A percentile compares a stretch with the other conserved stretches of the same genome.
These are phyloP conservation scores for Fusarium sp. DNA, from an alignment of 2,329 filamentous ascomycete species.

Conservation along the genomic window DNA sequence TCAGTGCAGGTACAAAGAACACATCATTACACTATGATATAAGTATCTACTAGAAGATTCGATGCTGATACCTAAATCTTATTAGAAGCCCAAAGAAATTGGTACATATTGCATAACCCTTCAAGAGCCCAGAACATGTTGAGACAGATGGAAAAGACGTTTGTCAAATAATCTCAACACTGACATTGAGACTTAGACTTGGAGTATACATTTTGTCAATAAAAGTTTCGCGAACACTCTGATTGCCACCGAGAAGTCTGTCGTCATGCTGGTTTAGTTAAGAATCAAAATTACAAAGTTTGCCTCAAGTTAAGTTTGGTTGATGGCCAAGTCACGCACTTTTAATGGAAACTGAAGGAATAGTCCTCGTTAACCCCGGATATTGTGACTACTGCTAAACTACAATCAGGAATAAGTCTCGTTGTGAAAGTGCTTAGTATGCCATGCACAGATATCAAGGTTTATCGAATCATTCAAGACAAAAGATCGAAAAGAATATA, in stretches of 20 bases:
- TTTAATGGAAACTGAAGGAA: too few species aligned
- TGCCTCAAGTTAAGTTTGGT: neutral
- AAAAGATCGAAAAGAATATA: too few species aligned
- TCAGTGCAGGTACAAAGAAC: neutral
- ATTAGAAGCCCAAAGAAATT: neutral
- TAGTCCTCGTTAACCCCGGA: too few species aligned
- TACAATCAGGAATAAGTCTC: too few species aligned
- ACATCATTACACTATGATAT: neutral
- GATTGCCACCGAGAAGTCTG: neutral
- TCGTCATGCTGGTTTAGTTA: neutral
- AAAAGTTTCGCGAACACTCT: neutral
- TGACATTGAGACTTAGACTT: neutral
- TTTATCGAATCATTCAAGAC: too few species aligned
- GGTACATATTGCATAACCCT: neutral
- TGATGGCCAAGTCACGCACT: too few species aligned
- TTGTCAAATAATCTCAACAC: neutral
- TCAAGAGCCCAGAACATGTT: neutral
- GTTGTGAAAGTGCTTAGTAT: too few species aligned
- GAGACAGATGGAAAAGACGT: neutral
- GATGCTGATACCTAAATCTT: neutral
- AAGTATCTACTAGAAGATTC: neutral
- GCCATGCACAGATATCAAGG: too few species aligned
- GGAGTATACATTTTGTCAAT: neutral
- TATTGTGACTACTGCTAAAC: too few species aligned
- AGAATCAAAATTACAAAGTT: neutral